Evolutionary conservation across 371 early-diverging fungal genomes (phyloP).

Genomic region (Nematocida ironsii): DNA sequence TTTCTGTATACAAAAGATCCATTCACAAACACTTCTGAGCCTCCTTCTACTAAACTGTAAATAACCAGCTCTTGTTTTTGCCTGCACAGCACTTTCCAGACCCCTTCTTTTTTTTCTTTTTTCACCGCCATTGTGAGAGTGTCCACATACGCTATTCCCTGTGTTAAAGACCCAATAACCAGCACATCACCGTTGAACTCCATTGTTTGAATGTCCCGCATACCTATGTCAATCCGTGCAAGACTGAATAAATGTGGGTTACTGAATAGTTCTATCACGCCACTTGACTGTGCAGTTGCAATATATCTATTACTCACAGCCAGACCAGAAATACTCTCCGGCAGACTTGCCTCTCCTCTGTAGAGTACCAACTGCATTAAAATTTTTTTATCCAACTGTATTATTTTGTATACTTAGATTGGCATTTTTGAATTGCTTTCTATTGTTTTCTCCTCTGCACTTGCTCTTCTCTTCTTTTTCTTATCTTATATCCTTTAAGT

Average conservation of each 20-base stretch:
- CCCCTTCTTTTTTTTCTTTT: slow-evolving; percentile 13
- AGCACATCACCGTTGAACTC: slow-evolving; percentile 20
- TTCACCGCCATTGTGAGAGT: neutral
- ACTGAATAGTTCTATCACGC: slow-evolving; percentile 39
- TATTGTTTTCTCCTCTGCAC: neutral
- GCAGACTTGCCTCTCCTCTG: slow-evolving; percentile 23
- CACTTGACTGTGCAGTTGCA: slow-evolving; percentile 10
- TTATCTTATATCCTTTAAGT: neutral
- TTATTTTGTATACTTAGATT: neutral
- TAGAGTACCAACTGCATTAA: slow-evolving; percentile 19
- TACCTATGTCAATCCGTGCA: slow-evolving; percentile 7
- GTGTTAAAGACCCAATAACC: slow-evolving; percentile 28
- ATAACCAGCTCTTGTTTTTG: neutral
- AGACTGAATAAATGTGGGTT: slow-evolving; percentile 5
- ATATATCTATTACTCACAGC: slow-evolving; percentile 34
- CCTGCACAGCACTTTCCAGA: slow-evolving; percentile 25
- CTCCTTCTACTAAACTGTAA: slow-evolving; percentile 39
- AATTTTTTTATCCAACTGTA: slow-evolving; percentile 17
- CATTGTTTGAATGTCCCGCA: slow-evolving; percentile 9
- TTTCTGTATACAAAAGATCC: neutral
- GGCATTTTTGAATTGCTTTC: neutral
- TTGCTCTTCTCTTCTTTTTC: neutral
- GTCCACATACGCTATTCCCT: slow-evolving; percentile 19
- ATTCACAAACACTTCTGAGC: slow-evolving; percentile 33
- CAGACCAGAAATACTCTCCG: slow-evolving; percentile 21